Conservation (phyloP, 2,329 filamentous ascomycete species). For the Immersiporthe knoxdaviesiana region DNA sequence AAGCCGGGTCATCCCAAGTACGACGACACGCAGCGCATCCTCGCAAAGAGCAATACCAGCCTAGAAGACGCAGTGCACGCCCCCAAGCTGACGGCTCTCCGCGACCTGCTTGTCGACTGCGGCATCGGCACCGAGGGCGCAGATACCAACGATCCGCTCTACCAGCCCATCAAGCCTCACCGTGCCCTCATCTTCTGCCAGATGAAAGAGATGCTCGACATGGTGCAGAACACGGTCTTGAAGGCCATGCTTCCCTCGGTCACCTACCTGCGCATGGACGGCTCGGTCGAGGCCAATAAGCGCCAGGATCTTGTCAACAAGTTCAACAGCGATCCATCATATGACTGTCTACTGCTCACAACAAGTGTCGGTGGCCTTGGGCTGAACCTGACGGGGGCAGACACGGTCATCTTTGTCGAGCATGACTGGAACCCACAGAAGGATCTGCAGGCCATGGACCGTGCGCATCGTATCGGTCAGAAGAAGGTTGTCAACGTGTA, state of each 20-base stretch:
- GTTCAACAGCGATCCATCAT: constrained; percentile 96
- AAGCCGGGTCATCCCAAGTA: constrained; percentile 92
- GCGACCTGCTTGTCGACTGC: constrained; percentile 95
- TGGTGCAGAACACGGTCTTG: constrained; percentile 93
- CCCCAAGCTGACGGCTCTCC: constrained; percentile 87
- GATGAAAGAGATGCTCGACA: constrained; percentile 99
- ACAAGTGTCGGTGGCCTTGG: constrained; percentile 94
- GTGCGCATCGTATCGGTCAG: constrained; percentile 95
- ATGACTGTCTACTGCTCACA: constrained; percentile 90
- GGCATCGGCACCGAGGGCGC: constrained; percentile 82
- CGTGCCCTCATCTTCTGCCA: constrained; percentile 97
- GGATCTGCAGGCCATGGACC: constrained; percentile 98
- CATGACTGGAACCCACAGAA: constrained; percentile 99
- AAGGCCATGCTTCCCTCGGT: constrained; percentile 90
- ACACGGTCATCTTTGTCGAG: constrained; percentile 99
- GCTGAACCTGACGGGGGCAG: constrained; percentile 92
- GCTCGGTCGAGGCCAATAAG: constrained; percentile 87
- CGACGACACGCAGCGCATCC: constrained; percentile 79
- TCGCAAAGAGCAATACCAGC: constrained; percentile 77
- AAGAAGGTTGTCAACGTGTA: constrained; percentile 99
- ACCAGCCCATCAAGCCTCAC: constrained; percentile 90
- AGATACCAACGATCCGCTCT: constrained; percentile 61
- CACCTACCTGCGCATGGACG: constrained; percentile 92
- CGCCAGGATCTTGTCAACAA: constrained; percentile 98
- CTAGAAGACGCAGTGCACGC: constrained; percentile 87